Conservation (phyloP, 306 rosid species). For the Prunus kanzakura region DNA sequence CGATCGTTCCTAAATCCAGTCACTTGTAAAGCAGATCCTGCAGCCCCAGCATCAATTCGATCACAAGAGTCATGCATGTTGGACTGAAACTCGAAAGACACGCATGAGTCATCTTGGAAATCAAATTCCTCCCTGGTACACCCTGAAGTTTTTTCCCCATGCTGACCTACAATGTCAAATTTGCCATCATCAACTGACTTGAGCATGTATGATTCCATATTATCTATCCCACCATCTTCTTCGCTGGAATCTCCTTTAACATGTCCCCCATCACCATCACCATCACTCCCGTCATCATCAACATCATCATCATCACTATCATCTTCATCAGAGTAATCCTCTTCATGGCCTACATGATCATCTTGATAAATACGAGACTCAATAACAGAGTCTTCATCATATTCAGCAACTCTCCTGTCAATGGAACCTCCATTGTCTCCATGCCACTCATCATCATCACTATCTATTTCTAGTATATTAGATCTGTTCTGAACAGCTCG, state of each 20-base stretch:
- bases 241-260: conserved; percentile 9
- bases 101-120: conserved; percentile 45
- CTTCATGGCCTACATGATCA: conserved; percentile 24
- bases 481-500: conserved; percentile 54
- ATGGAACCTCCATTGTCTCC: conserved; percentile 21
- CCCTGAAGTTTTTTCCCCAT: conserved; percentile 25
- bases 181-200: conserved; percentile 21
- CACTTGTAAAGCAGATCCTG: conserved; percentile 15
- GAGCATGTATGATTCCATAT: neutral
- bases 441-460: conserved; percentile 64
- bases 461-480: conserved; percentile 38
- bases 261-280: conserved; percentile 13
- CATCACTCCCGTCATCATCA: conserved; percentile 7
- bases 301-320: conserved; percentile 25
- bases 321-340: conserved; percentile 37
- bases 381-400: conserved; percentile 49
- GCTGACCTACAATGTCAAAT: conserved; percentile 11
- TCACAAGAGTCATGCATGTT: conserved; percentile 22
- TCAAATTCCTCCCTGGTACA: conserved; percentile 10
- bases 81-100: conserved; percentile 34
- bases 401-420: conserved; percentile 29
- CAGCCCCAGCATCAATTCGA: conserved; percentile 19
- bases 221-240: conserved; percentile 20
- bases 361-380: conserved; percentile 41
- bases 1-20: conserved; percentile 28